Percentiles rank a stretch among this genome's conserved stretches.
Conservation (phyloP, 1,284 basidiomycete genomes). For the Tylopilus orsonianus region DNA sequence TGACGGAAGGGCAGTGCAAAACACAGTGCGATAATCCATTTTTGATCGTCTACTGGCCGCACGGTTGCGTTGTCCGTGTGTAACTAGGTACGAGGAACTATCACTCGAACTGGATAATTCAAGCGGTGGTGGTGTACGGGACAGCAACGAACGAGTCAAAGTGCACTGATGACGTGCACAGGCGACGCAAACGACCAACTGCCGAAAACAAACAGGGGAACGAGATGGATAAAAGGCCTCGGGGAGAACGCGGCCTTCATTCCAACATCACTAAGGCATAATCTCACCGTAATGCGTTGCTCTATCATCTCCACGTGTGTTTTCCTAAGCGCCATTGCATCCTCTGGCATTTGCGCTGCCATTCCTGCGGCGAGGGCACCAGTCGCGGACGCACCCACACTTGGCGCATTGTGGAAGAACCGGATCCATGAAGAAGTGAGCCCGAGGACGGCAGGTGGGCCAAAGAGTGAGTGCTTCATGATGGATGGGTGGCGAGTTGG, state of each 20-base stretch:
- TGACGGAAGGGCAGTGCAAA: constrained; percentile 10
- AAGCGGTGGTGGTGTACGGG: neutral
- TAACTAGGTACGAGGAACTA: constrained; percentile 1
- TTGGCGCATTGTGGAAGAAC: constrained; percentile 17
- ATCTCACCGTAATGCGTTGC: constrained; percentile 17
- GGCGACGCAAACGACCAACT: constrained; percentile 6
- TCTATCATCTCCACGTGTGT: constrained; percentile 9
- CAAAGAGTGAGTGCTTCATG: constrained; percentile 8
- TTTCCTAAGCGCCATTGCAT: constrained; percentile 14
- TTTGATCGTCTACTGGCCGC: neutral
- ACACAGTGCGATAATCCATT: neutral
- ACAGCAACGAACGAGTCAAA: constrained; percentile 1
- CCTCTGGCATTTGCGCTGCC: constrained; percentile 12
- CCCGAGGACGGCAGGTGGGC: constrained; percentile 6
- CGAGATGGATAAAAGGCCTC: constrained; percentile 8
- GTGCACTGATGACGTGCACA: constrained; percentile 6
- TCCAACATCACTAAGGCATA: constrained; percentile 1
- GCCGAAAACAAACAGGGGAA: neutral
- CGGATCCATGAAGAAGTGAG: constrained; percentile 23
- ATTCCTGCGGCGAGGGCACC: neutral
- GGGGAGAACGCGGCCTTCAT: neutral
- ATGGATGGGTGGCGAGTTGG: neutral
- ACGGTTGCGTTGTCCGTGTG: neutral
- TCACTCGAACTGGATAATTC: constrained; percentile 2
- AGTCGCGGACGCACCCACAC: neutral